These are phyloP conservation scores for Moricandia moricandioides DNA, from an alignment of 345 rosid species.

Conservation along the genomic window DNA sequence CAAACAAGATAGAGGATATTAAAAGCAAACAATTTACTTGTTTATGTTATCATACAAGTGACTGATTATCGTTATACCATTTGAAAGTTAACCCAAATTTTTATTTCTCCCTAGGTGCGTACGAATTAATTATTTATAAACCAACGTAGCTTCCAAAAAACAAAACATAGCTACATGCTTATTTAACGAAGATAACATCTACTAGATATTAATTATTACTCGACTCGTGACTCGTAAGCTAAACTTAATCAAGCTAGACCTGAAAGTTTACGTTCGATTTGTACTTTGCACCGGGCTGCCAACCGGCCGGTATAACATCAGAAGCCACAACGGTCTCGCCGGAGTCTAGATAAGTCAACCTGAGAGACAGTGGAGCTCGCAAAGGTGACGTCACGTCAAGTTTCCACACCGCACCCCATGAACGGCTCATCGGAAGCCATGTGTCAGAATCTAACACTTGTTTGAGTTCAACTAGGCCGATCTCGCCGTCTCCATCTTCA, in stretches of 20 bases:
- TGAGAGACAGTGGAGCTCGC: slow-evolving; percentile 53
- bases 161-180: no score
- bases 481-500: slow-evolving; percentile 55
- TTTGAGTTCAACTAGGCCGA: slow-evolving; percentile 45
- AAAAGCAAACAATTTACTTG: background rate
- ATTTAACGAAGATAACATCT: background rate
- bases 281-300: slow-evolving; percentile 55
- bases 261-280: slow-evolving; percentile 49
- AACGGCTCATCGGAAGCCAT: slow-evolving; percentile 56
- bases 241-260: background rate
- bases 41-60: background rate
- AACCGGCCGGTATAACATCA: slow-evolving; percentile 51
- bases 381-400: slow-evolving; percentile 44
- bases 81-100: background rate
- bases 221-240: background rate
- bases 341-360: slow-evolving; percentile 43
- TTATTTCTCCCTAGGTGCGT: background rate
- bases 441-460: slow-evolving; percentile 39
- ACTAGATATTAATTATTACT: background rate
- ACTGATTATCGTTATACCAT: background rate
- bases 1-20: no score
- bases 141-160: background rate
- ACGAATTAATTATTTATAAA: background rate
- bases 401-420: slow-evolving; percentile 68
- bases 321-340: slow-evolving; percentile 38